phyloP scores from a whole-genome alignment of 2,329 filamentous ascomycete species.

The Coniosporium tulheliwenetii region DNA sequence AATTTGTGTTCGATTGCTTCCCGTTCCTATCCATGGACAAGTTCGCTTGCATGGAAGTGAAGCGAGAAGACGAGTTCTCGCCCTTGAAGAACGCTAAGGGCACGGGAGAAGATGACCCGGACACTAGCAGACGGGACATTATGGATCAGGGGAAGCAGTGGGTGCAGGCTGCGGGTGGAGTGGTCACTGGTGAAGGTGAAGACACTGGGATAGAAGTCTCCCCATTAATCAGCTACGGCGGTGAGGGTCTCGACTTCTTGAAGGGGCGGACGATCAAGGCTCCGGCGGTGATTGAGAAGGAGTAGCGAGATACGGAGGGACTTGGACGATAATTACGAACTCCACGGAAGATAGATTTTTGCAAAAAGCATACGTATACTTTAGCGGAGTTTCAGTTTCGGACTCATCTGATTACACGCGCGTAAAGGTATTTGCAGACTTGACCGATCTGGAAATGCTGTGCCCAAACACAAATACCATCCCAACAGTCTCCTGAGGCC shows the following conservation, averaged over 20 bases:
- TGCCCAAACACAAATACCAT: too few relatives aligned
- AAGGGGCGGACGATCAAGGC: conserved; percentile 44
- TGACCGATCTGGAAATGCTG: too few relatives aligned
- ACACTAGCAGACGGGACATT: conserved; percentile 83
- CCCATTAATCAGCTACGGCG: conserved; percentile 76
- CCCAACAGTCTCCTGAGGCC: too few relatives aligned
- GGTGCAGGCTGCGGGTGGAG: conserved; percentile 63
- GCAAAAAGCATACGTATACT: too few relatives aligned
- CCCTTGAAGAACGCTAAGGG: conserved; percentile 84
- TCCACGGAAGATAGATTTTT: too few relatives aligned
- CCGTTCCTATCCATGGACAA: conserved; percentile 70
- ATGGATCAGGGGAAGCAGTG: conserved; percentile 80
- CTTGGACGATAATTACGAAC: too few relatives aligned
- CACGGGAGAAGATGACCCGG: conserved; percentile 81
- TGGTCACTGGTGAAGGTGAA: conserved; percentile 48
- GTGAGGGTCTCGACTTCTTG: conserved; percentile 48
- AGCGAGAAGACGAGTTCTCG: conserved; percentile 94
- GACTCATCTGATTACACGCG: too few relatives aligned
- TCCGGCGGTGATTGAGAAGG: conserved; percentile 48
- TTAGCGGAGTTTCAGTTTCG: too few relatives aligned
- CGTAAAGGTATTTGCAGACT: too few relatives aligned
- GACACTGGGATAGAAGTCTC: conserved; percentile 72
- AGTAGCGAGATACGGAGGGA: conserved; percentile 18
- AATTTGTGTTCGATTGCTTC: conserved; percentile 98
- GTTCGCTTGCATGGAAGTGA: conserved; percentile 93